Conservation (phyloP, 1,284 basidiomycete genomes). For the Flammula alnicola region DNA sequence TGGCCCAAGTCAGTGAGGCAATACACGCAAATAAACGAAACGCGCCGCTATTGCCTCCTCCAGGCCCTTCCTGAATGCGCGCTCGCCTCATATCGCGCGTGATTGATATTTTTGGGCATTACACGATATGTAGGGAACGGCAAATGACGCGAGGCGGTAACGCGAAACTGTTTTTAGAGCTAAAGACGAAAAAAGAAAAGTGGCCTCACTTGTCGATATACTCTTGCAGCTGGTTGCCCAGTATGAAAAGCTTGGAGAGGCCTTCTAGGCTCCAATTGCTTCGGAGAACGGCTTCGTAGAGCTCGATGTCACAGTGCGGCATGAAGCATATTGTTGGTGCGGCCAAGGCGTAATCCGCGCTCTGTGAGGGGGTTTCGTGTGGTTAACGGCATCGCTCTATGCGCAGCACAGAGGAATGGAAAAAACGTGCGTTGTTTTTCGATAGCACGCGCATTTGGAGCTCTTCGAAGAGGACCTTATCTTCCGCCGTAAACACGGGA, state of each 20-base stretch:
- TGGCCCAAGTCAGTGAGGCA: neutral
- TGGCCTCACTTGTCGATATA: conserved; percentile 54
- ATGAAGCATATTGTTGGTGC: conserved; percentile 70
- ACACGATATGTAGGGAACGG: neutral
- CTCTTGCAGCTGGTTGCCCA: conserved; percentile 47
- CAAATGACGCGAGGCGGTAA: neutral
- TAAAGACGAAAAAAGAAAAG: conserved; percentile 2
- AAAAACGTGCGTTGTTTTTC: conserved; percentile 55
- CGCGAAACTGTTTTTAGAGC: neutral
- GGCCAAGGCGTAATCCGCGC: conserved; percentile 39
- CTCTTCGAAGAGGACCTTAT: conserved; percentile 52
- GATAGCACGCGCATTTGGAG: conserved; percentile 53
- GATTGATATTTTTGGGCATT: conserved; percentile 3
- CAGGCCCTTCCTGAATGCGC: no score
- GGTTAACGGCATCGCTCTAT: conserved; percentile 15
- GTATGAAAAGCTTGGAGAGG: conserved; percentile 40
- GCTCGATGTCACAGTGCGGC: conserved; percentile 75
- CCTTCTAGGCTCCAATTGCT: conserved; percentile 50
- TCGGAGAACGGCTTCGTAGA: conserved; percentile 68
- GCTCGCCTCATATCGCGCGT: no score
- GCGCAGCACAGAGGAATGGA: conserved; percentile 17
- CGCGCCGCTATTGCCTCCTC: no score
- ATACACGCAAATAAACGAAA: no score
- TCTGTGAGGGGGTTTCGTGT: conserved; percentile 33
- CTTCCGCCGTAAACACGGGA: conserved; percentile 69